Percentiles rank a stretch among this genome's conserved stretches.
phyloP scores from a whole-genome alignment of 2,329 filamentous ascomycete genomes.

The Epicoccum sorghinum region DNA sequence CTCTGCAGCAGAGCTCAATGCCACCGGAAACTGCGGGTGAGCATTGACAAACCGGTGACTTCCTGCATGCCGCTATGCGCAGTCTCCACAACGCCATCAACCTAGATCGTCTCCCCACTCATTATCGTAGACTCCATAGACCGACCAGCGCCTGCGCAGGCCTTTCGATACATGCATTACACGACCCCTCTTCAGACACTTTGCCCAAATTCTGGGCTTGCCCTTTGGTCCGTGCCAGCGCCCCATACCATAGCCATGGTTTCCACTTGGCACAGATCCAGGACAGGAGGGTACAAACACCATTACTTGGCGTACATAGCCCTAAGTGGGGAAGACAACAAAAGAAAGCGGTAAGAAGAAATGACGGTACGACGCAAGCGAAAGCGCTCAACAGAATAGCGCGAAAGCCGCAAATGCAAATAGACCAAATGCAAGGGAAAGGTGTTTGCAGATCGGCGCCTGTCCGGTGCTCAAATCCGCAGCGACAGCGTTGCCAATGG shows the following conservation, averaged over 20 bases:
- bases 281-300: slow-evolving; percentile 19
- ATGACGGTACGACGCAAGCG: slow-evolving; percentile 11
- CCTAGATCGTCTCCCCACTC: slow-evolving; percentile 24
- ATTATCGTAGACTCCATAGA: slow-evolving; percentile 34
- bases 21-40: slow-evolving; percentile 24
- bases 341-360: slow-evolving; percentile 25
- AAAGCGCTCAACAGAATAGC: slow-evolving; percentile 7
- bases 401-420: slow-evolving; percentile 11
- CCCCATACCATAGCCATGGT: slow-evolving; percentile 17
- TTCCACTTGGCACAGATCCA: slow-evolving; percentile 14
- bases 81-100: slow-evolving; percentile 22
- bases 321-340: slow-evolving; percentile 23
- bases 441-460: slow-evolving; percentile 20
- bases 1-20: slow-evolving; percentile 13
- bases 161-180: slow-evolving; percentile 30
- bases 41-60: slow-evolving; percentile 23
- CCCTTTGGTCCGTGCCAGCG: slow-evolving; percentile 17
- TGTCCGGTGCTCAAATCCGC: slow-evolving; percentile 11
- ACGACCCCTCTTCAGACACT: slow-evolving; percentile 28
- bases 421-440: slow-evolving; percentile 20
- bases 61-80: slow-evolving; percentile 24
- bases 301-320: slow-evolving; percentile 22
- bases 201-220: slow-evolving; percentile 20
- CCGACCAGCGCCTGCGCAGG: slow-evolving; percentile 43
- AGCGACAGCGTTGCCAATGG: slow-evolving; percentile 9